Evolutionary conservation across 257 asterid species (phyloP), one percentile per base, ranked within the genome.

Genomic region (Solanum habrochaites): DNA sequence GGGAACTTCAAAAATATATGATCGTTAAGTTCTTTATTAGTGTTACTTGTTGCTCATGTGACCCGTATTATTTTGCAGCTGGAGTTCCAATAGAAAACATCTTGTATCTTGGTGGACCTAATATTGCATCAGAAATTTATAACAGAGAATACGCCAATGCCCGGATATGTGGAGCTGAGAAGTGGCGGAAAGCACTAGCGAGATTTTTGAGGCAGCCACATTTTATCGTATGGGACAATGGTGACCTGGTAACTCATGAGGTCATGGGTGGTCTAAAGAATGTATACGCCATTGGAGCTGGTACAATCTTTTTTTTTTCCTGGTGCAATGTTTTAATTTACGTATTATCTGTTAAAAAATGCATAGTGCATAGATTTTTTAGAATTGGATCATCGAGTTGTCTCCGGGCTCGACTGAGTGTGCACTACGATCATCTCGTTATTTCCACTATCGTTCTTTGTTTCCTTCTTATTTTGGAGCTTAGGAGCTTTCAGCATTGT

Each of bases 231-330:
- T 96, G 98, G 98, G 98, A 96, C 86, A 96, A 96, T 84, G 94
- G 95, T 4, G 98, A 94, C 90, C 96, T 94, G 62, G 96, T 96
- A 70, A 94, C 98, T 80, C 98, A 94, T 90, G 98, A 96, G 90
- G 98, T 96, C 70, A 96, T 94, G 98, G 98, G 98, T 80, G 98
- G 98, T 88, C 85, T 96, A 87, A 96, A 96, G 91, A 96, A 96
- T 86, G 98, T 94, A 32, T 94, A 96, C 60, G 98, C 98, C 64
- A 94, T 96, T 90, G 98, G 98, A 77, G 98, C 98, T 10, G 98
- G 98, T 94, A 90, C 82, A 89, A 62, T 85, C 69, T 86, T 77
- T 32, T 40, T n/a, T 56, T 62, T 45, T 82, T 90, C 67, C 84
- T 85, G 27, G 42, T 78, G 66, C 42, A 78, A 45, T 25, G 66